Evolutionary conservation across 2,329 filamentous ascomycete species (phyloP), one percentile per base, ranked within the genome.

Genomic region (Aurifilum marmelostoma): DNA sequence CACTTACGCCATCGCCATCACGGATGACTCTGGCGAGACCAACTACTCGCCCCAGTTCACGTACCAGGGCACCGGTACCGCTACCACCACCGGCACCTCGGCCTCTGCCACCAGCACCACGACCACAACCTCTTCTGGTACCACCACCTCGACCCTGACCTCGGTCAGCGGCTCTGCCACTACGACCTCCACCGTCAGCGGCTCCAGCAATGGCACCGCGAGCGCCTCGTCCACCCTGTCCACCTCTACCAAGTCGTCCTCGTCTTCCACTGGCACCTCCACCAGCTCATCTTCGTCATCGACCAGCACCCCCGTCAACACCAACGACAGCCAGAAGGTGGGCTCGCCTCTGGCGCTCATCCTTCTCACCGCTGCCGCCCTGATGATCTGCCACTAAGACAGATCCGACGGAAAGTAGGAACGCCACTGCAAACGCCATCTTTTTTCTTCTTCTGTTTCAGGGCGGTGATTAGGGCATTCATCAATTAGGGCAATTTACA

Each of bases 1-100:
- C 75, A 74, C 73, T 41, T 85, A 85, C 73, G 83, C 83, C 71
- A 78, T 85, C 72, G 76, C 80, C 76, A 83, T 85, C 73, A 71
- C 67, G 37, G 83, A 85, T 72, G 74, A 73, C 43, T 74, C 73
- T 41, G 72, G 64, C 32, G 75, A 76, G 16, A 71, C 75, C 75
- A 85, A 85, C 82, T 85, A 82, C 80, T 82, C 80, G 73, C 5
- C 69, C 16, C 77, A 77, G 75, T 85, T 83, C 75, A 18, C 71
- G 9, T 72, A 82, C 63, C 27, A 64, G 21, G 79, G 79, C 58
- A 75, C 71, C 29, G 74, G 73, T 61, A 66, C 69, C 65, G 27
- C 72, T 11, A 66, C 70, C 24, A 67, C 73, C 34, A 71, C 67
- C 32, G 66, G 63, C n/a, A 56, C 68, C 65, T 68, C 71, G 47